Base-by-base conservation (phyloP, 495 filamentous ascomycete genomes). In the Penicillium steckii region DNA sequence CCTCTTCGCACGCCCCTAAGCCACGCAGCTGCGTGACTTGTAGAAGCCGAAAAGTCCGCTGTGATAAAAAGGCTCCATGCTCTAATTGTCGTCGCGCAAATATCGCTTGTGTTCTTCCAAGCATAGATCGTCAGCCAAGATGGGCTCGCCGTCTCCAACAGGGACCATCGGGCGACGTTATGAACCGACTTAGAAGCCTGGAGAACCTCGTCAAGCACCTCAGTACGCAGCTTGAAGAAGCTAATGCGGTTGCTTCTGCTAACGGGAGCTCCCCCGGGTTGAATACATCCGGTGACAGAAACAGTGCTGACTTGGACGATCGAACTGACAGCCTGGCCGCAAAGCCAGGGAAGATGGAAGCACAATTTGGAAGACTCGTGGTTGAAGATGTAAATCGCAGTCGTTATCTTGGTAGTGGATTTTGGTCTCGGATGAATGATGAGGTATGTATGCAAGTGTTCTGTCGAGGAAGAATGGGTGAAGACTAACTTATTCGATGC, bases 1-100 rank as follows among this genome's bases (percentile, higher is more conserved):
- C 62, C 46, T 15, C 62, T 15, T 37, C 35, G 33, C 51, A 57
- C 35, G 13, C 59, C 6, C 53, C 63, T 18, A 80, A 81, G 53
- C 59, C 56, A 38, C 78, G 80, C 27, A 83, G 81, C 52, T 85
- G 82, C 35, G 68, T 78, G 18, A 68, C 75, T 35, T 86, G 83
- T 56, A 70, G 83, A 8, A 69, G 64, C 12, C 78, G 83, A 17
- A 86, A 88, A 73, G 85, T 87, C 32, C 83, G 84, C 23, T 89
- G 85, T 57, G 81, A 88, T 64, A 89, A 85, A 58, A 77, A 78
- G 18, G 77, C 75, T 17, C 85, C 85, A 18, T 89, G 85, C 59
- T 80, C 82, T 4, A 85, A 84, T 61, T 89, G 85, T 63, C 77
- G 77, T 46, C 81, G 78, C 3, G 83, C 82, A 10, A 79, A 80